Base-by-base conservation (phyloP, 257 asterid species). In the Nicotiana tabacum region DNA sequence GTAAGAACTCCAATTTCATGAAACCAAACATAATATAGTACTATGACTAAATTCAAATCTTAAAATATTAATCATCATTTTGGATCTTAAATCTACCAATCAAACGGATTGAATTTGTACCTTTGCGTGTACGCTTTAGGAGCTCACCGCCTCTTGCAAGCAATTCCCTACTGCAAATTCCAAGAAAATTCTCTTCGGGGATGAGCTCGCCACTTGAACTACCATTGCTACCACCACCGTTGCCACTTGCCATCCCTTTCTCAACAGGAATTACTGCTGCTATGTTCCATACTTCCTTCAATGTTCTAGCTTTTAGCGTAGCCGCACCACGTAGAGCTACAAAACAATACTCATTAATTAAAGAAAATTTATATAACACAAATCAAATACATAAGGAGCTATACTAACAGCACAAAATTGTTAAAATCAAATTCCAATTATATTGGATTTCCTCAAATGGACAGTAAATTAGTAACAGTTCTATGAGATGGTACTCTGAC, bases 271-370 rank as follows among this genome's bases (percentile, higher is more conserved):
- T 92, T 82, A 94, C 98, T 0, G 98, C 92, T 2, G 98, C 97
- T 16, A 94, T 85, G 83, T 93, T 93, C 98, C 97, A 92, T 67
- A 93, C 98, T 35, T 96, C 98, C 94, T 94, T 96, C 86, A 94
- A 81, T 11, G 97, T 87, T 89, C 98, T 94, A 17, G 97, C 98
- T 88, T 93, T 96, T 32, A 96, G 70, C 0, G 98, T 94, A 12
- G 98, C 97, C 17, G 98, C 98, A 29, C 98, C 98, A 1, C 98
- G 93, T 39, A 96, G 82, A 82, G 99, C 99, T 94, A 82, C 57
- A 87, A 39, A 53, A 82, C 2, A 46, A 9, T 15, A 46, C 5
- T 56, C 7, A 10, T 15, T 27, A 33, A 9, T 11, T 77, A 66
- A 53, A 16, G 37, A 17, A 62, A 33, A 4, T 7, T 15, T 9